Base-by-base conservation (phyloP, 1,284 basidiomycete genomes). In the Amylostereum areolatum region DNA sequence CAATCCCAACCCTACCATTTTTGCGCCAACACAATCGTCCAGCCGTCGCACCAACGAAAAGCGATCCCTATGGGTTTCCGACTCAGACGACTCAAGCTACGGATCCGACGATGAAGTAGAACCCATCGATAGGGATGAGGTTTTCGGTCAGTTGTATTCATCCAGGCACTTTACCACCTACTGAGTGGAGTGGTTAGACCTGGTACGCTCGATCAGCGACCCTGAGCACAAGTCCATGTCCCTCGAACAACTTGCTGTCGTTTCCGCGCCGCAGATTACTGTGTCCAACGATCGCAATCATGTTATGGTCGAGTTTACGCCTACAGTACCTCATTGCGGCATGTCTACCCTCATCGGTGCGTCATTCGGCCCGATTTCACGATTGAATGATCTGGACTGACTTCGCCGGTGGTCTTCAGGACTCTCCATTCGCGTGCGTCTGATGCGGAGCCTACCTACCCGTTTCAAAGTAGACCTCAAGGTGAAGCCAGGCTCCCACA, bases 251-350 rank as follows among this genome's bases (percentile, higher is more conserved):
- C 85, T 99, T 10, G 88, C 92, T 18, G 96, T 99, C 29, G 95
- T 99, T 35, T 95, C 92, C 41, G 81, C 85, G 3, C 81, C 89
- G 10, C 95, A 99, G 62, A 88, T 98, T 53, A 76, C 75, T 33
- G 78, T 98, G 36, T 72, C 74, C 4, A 66, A 79, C 49, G 44
- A 53, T 8, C 52, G 59, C 27, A 90, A 92, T 59, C 79, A 82
- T 40, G 77, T 99, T 32, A 73, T 83, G 30, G 85, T 97, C 52
- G 91, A 93, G 62, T 93, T 97, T 59, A 98, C 96, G 5, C 97
- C 97, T 2, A 99, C 96, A 0, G 95, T 97, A 29, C 97, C 97
- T 4, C 96, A 99, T 64, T 99, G 96, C 62, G 92, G 92, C 44
- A 95, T 97, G 92, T 96, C 94, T 3, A 98, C 95, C 2, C 74